These are phyloP conservation scores for Fusarium euwallaceae DNA, from an alignment of 2,329 filamentous ascomycete species.

Conservation along the genomic window DNA sequence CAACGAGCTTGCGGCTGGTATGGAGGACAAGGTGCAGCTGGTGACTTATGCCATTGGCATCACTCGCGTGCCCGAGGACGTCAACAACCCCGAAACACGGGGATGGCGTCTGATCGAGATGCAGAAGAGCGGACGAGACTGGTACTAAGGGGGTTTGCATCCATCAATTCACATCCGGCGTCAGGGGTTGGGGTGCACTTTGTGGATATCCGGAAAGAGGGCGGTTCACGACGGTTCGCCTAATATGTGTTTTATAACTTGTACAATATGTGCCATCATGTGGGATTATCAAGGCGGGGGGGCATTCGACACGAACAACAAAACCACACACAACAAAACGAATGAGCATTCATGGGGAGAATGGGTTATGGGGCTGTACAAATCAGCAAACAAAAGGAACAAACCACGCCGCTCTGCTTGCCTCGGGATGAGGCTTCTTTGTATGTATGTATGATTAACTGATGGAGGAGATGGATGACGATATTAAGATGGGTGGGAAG, in stretches of 20 bases:
- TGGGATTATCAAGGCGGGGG: constrained; percentile 42
- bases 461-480: constrained; percentile 20
- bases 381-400: constrained; percentile 41
- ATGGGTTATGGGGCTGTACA: constrained; percentile 41
- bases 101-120: constrained; percentile 98
- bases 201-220: constrained; percentile 41
- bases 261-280: constrained; percentile 51
- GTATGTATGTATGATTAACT: constrained; percentile 51
- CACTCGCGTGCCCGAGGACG: constrained; percentile 92
- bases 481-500: constrained; percentile 36
- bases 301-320: constrained; percentile 42
- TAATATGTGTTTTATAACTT: constrained; percentile 51
- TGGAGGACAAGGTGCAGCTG: constrained; percentile 98
- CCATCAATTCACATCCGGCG: constrained; percentile 38
- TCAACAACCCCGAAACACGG: constrained; percentile 95
- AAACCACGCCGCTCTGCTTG: constrained; percentile 52
- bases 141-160: constrained; percentile 59
- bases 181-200: constrained; percentile 39
- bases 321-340: constrained; percentile 28
- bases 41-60: constrained; percentile 99
- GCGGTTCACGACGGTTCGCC: constrained; percentile 28
- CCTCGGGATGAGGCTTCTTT: constrained; percentile 44
- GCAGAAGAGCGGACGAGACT: constrained; percentile 97
- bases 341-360: constrained; percentile 32
- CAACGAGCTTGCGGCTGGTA: constrained; percentile 89